Evolutionary conservation across 495 filamentous ascomycete genomes (phyloP), one percentile per base, ranked within the genome.

Genomic region (Talaromyces ruber): DNA sequence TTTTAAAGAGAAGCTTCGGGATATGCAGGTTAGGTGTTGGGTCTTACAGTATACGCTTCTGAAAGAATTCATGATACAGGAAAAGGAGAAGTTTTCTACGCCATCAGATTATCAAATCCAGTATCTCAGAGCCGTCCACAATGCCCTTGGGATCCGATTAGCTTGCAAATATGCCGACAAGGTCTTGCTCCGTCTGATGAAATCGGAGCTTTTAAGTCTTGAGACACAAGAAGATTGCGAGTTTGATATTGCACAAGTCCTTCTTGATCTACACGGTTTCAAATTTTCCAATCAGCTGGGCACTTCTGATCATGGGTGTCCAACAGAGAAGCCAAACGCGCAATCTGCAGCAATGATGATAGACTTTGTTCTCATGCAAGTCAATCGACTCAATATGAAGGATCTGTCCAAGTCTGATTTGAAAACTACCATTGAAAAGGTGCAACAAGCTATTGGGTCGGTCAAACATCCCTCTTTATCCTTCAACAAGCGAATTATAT

Each of bases 1-100:
- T 12, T 87, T 91, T 63, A 81, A 86, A 54, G 84, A 82, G 25
- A 92, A 87, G 68, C 82, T 96, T 45, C 84, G 91, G 37, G 93
- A 97, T 62, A 90, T 96, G 82, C 88, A 97, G 64, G 86, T 98
- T 6, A 85, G 90, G 47, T 86, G 86, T 28, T 98, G 94, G 92
- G 87, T 88, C 9, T 72, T 97, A 30, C 84, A 89, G 60, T 89
- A 88, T 70, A 82, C 83, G 0, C 77, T 96, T 58, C 67, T 96
- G 16, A 88, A 88, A 64, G 88, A 93, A 66, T 88, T 83, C 16
- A 87, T 91, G 39, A 66, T 75, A 1, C 90, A 94, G 66, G 87
- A 88, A 60, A 68, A 71, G 16, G 79, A 84, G 12, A 57, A 80
- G 0, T 92, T 92, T 63, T 72, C 82, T 1, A 81, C 78, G 29